phyloP scores from a whole-genome alignment of 2,329 filamentous ascomycete genomes.

The Penicillium aurantiogriseum region DNA sequence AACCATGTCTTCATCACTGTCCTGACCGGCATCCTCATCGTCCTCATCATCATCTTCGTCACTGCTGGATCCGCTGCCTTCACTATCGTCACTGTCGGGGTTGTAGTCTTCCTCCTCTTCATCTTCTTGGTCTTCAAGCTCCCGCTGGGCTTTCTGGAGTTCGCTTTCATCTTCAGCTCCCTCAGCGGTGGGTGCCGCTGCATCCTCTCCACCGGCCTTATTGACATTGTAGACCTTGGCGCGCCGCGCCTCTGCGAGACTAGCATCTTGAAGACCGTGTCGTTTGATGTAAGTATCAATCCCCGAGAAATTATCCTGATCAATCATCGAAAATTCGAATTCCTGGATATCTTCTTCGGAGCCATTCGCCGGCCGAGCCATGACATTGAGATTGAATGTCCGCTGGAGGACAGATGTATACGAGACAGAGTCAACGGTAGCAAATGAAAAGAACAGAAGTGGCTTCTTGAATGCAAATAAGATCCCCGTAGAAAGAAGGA shows the following conservation, averaged over 20 bases:
- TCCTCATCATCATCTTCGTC: slow-evolving; percentile 40
- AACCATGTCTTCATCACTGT: slow-evolving; percentile 34
- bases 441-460: slow-evolving; percentile 61
- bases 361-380: slow-evolving; percentile 37
- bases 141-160: slow-evolving; percentile 57
- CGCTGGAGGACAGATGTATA: slow-evolving; percentile 65
- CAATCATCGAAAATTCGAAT: slow-evolving; percentile 64
- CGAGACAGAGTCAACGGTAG: slow-evolving; percentile 57
- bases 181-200: slow-evolving; percentile 20
- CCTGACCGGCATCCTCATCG: slow-evolving; percentile 28
- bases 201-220: slow-evolving; percentile 33
- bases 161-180: slow-evolving; percentile 56
- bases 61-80: slow-evolving; percentile 46
- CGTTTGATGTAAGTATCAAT: slow-evolving; percentile 63
- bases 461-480: slow-evolving; percentile 67
- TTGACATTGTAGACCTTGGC: slow-evolving; percentile 60
- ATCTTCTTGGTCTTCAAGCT: slow-evolving; percentile 50
- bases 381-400: slow-evolving; percentile 64
- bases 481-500: slow-evolving; percentile 61
- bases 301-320: slow-evolving; percentile 61
- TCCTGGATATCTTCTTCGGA: slow-evolving; percentile 51
- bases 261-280: slow-evolving; percentile 62
- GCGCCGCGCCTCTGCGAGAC: slow-evolving; percentile 58
- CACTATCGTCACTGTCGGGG: slow-evolving; percentile 51
- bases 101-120: slow-evolving; percentile 53